These are phyloP conservation scores for Xylariaceae sp. DNA, from an alignment of 2,329 filamentous ascomycete genomes.

Conservation along the genomic window DNA sequence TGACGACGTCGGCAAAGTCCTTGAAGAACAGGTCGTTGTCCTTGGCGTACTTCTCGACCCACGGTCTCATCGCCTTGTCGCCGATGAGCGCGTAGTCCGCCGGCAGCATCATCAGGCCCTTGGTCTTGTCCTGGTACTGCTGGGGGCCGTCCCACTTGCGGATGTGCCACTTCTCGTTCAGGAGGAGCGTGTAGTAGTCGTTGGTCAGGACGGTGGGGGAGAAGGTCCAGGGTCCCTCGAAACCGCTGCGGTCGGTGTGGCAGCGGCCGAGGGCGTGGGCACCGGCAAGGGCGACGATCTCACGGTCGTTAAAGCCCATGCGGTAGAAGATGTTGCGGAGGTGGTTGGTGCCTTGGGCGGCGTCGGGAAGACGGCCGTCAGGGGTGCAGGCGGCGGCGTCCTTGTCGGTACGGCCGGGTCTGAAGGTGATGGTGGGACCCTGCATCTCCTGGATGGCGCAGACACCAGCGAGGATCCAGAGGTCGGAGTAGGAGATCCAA, in stretches of 20 bases:
- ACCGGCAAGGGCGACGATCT: constrained; percentile 86
- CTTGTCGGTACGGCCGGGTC: constrained; percentile 76
- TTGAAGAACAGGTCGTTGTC: constrained; percentile 89
- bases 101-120: constrained; percentile 95
- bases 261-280: constrained; percentile 85
- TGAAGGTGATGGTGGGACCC: constrained; percentile 80
- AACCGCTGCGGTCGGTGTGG: constrained; percentile 85
- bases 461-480: constrained; percentile 89
- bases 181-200: constrained; percentile 83
- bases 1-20: constrained; percentile 75
- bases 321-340: constrained; percentile 88
- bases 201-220: constrained; percentile 88
- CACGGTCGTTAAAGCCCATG: constrained; percentile 96
- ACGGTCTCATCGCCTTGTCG: constrained; percentile 79
- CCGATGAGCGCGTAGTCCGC: constrained; percentile 81
- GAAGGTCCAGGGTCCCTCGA: constrained; percentile 86
- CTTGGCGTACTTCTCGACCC: constrained; percentile 83
- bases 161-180: constrained; percentile 89
- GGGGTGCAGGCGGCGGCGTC: constrained; percentile 84
- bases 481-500: constrained; percentile 94
- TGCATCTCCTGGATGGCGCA: constrained; percentile 92
- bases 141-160: constrained; percentile 88
- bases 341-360: constrained; percentile 69
- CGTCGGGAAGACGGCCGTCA: constrained; percentile 82
- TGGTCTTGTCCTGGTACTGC: constrained; percentile 76